These are phyloP conservation scores for Didymella exigua DNA, from an alignment of 2,329 filamentous ascomycete species.

Conservation along the genomic window DNA sequence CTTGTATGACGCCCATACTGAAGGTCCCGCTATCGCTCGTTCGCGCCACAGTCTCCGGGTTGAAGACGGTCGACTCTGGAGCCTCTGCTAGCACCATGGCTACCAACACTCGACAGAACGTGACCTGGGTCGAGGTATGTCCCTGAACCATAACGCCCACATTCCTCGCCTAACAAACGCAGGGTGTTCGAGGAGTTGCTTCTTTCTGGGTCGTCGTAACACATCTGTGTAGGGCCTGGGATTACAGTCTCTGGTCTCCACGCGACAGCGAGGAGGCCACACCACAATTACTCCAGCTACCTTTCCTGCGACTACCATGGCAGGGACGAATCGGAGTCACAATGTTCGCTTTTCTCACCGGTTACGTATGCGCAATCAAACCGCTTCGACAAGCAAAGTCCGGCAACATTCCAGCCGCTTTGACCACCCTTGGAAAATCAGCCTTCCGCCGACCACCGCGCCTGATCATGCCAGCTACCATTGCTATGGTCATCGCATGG, in stretches of 20 bases:
- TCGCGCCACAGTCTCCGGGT: constrained; percentile 31
- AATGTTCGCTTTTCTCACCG: constrained; percentile 62
- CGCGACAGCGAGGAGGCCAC: constrained; percentile 50
- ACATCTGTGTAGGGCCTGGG: constrained; percentile 59
- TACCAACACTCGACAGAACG: constrained; percentile 43
- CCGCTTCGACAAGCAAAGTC: constrained; percentile 58
- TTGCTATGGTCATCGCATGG: constrained; percentile 59
- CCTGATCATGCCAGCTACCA: constrained; percentile 58
- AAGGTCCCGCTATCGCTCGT: constrained; percentile 34
- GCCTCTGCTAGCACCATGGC: constrained; percentile 29
- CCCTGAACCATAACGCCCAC: not conserved
- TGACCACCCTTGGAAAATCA: constrained; percentile 58
- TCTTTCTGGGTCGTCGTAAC: constrained; percentile 61
- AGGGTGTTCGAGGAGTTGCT: constrained; percentile 60
- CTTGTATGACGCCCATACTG: constrained; percentile 36
- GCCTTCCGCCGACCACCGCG: constrained; percentile 61
- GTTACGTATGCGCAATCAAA: constrained; percentile 62
- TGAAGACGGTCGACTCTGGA: constrained; percentile 18
- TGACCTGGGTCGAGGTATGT: constrained; percentile 51
- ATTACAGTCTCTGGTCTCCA: constrained; percentile 58
- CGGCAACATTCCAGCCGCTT: constrained; percentile 52
- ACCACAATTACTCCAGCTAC: constrained; percentile 57
- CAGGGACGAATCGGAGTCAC: constrained; percentile 62
- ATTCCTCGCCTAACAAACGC: constrained; percentile 8
- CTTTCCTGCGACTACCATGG: constrained; percentile 61